phyloP scores from a whole-genome alignment of 176 grass and related monocot species.

The Rhynchospora tenuis region DNA sequence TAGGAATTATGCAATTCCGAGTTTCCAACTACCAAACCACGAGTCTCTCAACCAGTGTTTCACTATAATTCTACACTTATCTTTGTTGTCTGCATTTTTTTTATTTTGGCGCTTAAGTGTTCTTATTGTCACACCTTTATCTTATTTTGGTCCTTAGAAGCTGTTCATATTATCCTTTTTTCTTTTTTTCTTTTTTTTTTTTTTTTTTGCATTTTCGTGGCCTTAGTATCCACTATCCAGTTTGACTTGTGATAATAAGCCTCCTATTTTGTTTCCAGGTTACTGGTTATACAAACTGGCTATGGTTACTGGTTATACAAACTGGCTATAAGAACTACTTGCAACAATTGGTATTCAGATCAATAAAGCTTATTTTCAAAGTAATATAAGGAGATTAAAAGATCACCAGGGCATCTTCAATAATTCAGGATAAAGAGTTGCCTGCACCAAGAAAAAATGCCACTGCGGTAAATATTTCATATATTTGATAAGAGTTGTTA shows the following conservation, averaged over 20 bases:
- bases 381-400: slow-evolving; percentile 8
- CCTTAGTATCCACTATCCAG: not conserved
- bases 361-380: not conserved
- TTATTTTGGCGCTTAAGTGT: not conserved
- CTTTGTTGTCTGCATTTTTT: not conserved
- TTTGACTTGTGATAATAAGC: not conserved
- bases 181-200: too few relatives aligned
- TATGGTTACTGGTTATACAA: not conserved
- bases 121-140: not conserved
- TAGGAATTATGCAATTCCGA: not conserved
- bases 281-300: not conserved
- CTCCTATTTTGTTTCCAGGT: not conserved
- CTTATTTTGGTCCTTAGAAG: too few relatives aligned
- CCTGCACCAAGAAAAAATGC: slow-evolving; percentile 30
- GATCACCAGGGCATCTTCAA: slow-evolving; percentile 67
- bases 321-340: not conserved
- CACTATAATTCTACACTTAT: not conserved
- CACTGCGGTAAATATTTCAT: slow-evolving; percentile 7
- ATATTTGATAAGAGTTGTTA: not conserved
- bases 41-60: not conserved
- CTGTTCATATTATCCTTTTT: too few relatives aligned
- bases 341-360: not conserved
- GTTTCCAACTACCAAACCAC: not conserved
- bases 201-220: not conserved
- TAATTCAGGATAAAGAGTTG: slow-evolving; percentile 47